Conservation (phyloP, 345 rosid genomes). For the Orychophragmus violaceus region DNA sequence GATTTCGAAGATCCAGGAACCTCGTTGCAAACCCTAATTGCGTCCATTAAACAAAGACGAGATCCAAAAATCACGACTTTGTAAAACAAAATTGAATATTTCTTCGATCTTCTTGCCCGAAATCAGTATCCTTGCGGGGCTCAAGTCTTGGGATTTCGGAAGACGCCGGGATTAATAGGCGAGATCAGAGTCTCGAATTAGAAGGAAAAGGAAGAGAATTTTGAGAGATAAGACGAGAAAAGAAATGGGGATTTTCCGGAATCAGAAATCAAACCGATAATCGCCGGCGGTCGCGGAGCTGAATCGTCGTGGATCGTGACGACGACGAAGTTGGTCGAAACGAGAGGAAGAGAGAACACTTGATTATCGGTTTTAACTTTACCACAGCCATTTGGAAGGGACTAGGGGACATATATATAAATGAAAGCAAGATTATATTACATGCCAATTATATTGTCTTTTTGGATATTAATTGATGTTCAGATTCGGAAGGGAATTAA, state of each 20-base stretch:
- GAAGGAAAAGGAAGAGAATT: not conserved
- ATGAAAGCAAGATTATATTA: not conserved
- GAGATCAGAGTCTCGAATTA: conserved; percentile 6
- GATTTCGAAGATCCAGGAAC: conserved; percentile 39
- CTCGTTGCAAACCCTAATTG: conserved; percentile 40
- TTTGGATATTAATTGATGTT: too few species aligned
- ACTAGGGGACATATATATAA: not conserved
- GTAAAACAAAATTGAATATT: not conserved
- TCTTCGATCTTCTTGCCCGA: conserved; percentile 6
- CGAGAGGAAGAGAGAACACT: conserved; percentile 14
- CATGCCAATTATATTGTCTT: not conserved
- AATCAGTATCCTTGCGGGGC: not conserved
- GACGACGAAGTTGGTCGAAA: conserved; percentile 17
- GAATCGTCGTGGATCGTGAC: conserved; percentile 25
- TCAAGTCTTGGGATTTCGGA: conserved; percentile 20
- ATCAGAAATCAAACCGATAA: not conserved
- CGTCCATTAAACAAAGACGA: conserved; percentile 43
- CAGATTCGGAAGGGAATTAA: not conserved
- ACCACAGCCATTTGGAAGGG: conserved; percentile 8
- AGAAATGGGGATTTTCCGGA: not conserved
- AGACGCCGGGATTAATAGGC: not conserved
- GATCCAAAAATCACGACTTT: conserved; percentile 12
- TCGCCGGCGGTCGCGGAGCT: conserved; percentile 15
- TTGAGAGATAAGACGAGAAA: not conserved
- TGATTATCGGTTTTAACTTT: conserved; percentile 11